These are phyloP conservation scores for Lanmaoa rubissima DNA, from an alignment of 768 basidiomycete species.

Conservation along the genomic window DNA sequence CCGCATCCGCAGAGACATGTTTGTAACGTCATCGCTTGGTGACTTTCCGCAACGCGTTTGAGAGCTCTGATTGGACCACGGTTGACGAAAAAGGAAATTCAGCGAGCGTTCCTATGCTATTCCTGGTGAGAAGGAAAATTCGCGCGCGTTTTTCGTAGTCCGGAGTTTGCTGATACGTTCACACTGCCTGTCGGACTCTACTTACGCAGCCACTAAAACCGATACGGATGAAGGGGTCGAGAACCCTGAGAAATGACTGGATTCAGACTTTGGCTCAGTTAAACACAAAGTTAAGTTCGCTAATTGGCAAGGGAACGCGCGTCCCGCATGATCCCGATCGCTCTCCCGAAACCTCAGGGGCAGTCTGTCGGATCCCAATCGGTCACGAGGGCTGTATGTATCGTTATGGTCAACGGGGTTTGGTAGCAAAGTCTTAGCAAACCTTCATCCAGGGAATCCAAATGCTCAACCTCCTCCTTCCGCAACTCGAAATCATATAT, in stretches of 20 bases:
- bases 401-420: conserved; percentile 1
- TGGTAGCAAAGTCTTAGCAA: conserved; percentile 7
- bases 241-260: not conserved
- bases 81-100: not conserved
- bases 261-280: not conserved
- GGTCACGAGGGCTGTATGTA: conserved; percentile 1
- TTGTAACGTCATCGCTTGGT: not conserved
- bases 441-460: conserved; percentile 59
- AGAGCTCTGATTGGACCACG: not conserved
- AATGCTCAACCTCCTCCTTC: conserved; percentile 43
- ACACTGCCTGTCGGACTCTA: not conserved
- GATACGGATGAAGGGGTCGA: not conserved
- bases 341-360: conserved; percentile 7
- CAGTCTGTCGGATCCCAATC: conserved; percentile 8
- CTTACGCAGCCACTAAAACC: not conserved
- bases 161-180: not conserved
- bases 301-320: conserved; percentile 3
- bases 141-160: not conserved
- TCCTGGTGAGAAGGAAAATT: not conserved
- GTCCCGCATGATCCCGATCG: not conserved
- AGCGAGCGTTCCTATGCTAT: not conserved
- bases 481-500: conserved; percentile 63
- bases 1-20: no score
- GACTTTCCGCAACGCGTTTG: not conserved
- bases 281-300: conserved; percentile 21